Evolutionary conservation across 306 rosid species (phyloP).

Genomic region (Argentina anserina): DNA sequence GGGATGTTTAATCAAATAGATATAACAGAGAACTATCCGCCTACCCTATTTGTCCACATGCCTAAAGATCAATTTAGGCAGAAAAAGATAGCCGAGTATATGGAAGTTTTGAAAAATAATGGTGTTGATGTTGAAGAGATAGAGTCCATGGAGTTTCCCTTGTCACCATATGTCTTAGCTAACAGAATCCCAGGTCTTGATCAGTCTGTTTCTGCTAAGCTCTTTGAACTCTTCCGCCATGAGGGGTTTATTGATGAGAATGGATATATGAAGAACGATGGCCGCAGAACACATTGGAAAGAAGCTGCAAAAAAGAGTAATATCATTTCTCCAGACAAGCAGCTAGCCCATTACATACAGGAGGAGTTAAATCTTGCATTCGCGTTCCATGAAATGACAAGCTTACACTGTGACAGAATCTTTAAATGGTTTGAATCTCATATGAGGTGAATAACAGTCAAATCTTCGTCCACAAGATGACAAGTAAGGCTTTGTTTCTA

Average conservation of each 20-base stretch:
- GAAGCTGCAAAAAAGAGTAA: constrained; percentile 46
- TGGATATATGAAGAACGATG: constrained; percentile 76
- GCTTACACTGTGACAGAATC: constrained; percentile 62
- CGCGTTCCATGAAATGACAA: constrained; percentile 83
- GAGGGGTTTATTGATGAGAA: constrained; percentile 69
- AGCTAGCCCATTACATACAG: constrained; percentile 58
- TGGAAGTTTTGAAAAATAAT: constrained; percentile 47
- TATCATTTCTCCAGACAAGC: constrained; percentile 30
- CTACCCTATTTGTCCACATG: constrained; percentile 90
- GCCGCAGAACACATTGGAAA: constrained; percentile 62
- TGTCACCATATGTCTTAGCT: constrained; percentile 50
- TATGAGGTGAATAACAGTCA: constrained; percentile 28
- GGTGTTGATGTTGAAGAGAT: constrained; percentile 70
- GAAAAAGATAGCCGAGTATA: constrained; percentile 53
- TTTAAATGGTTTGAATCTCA: constrained; percentile 76
- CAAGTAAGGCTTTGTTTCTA: not conserved
- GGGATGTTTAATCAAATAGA: constrained; percentile 67
- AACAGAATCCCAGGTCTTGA: constrained; percentile 76
- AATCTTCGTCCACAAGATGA: too few species aligned
- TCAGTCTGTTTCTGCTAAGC: constrained; percentile 43
- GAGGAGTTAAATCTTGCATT: constrained; percentile 94
- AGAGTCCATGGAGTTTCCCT: constrained; percentile 71
- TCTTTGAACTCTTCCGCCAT: constrained; percentile 53
- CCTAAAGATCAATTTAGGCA: constrained; percentile 74
- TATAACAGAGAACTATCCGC: constrained; percentile 54